Conservation (phyloP, 2,329 filamentous ascomycete species). For the Stemphylium beticola region DNA sequence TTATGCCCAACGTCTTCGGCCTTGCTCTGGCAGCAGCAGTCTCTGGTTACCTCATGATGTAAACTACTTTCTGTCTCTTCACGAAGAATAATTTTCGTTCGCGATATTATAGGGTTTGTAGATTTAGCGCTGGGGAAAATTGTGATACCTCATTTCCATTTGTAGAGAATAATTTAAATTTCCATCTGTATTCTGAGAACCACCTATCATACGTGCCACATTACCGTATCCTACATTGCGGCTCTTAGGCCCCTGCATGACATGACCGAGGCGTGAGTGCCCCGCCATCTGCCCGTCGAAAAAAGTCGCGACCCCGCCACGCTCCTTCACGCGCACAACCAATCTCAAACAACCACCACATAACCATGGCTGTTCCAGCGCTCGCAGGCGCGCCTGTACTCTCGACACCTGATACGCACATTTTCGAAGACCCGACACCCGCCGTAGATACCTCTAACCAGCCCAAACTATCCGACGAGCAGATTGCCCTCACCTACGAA, state of each 20-base stretch:
- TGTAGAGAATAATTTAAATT: constrained; percentile 7
- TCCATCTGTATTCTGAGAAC: background rate
- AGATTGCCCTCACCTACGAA: constrained; percentile 81
- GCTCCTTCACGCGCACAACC: constrained; percentile 2
- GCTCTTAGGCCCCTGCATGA: constrained; percentile 20
- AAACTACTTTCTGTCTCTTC: background rate
- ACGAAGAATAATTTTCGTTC: background rate
- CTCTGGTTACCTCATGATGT: constrained; percentile 24
- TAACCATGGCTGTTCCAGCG: constrained; percentile 35
- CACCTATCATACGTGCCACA: constrained; percentile 10
- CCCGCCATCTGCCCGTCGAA: constrained; percentile 16
- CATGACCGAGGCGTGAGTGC: constrained; percentile 3
- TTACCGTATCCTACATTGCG: constrained; percentile 11
- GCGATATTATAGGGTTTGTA: constrained; percentile 1
- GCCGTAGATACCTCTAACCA: constrained; percentile 45
- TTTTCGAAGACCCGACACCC: constrained; percentile 62
- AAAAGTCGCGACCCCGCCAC: constrained; percentile 27
- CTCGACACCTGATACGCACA: constrained; percentile 67
- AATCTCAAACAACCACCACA: constrained; percentile 6
- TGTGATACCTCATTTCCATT: constrained; percentile 8
- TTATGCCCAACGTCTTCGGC: constrained; percentile 31
- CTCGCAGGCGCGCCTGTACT: constrained; percentile 60
- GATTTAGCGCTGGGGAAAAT: constrained; percentile 1
- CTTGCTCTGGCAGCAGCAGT: constrained; percentile 26
- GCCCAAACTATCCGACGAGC: constrained; percentile 64